phyloP scores from a whole-genome alignment of 805 yeast genomes.

The Hanseniaspora hatyaiensis region DNA sequence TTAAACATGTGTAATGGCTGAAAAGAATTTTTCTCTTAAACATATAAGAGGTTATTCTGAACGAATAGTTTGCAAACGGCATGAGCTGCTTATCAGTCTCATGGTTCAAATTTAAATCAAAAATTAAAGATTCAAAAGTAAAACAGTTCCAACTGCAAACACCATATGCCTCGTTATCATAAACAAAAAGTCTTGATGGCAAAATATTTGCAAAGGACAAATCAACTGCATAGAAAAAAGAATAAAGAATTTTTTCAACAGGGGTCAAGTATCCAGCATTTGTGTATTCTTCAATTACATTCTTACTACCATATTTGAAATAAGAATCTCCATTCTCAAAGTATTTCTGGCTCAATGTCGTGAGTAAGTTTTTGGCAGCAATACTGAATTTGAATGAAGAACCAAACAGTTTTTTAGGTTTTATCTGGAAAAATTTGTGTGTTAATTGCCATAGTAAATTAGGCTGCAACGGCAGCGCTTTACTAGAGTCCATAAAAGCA shows the following conservation, averaged over 20 bases:
- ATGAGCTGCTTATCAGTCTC: slow-evolving; percentile 2
- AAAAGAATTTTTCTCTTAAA: slow-evolving; percentile 13
- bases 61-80: slow-evolving; percentile 15
- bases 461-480: slow-evolving; percentile 15
- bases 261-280: slow-evolving; percentile 11
- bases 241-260: slow-evolving; percentile 15
- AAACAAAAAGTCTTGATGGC: slow-evolving; percentile 13
- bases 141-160: slow-evolving; percentile 7
- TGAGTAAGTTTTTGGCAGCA: not conserved
- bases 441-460: slow-evolving; percentile 8
- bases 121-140: slow-evolving; percentile 2
- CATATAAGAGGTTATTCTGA: slow-evolving; percentile 15
- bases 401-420: slow-evolving; percentile 15
- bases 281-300: not conserved
- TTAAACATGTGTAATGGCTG: slow-evolving; percentile 3
- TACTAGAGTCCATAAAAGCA: not conserved
- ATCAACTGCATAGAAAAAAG: slow-evolving; percentile 16
- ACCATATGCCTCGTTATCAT: slow-evolving; percentile 14
- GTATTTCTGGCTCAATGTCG: not conserved
- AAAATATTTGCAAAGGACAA: slow-evolving; percentile 13
- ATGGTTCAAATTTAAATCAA: not conserved
- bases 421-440: slow-evolving; percentile 9
- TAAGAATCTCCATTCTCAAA: not conserved
- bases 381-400: not conserved
- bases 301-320: not conserved